Evolutionary conservation across 78 protist genomes (phyloP), one percentile per base, ranked within the genome.

Genomic region (Dictyostelium firmibasis): DNA sequence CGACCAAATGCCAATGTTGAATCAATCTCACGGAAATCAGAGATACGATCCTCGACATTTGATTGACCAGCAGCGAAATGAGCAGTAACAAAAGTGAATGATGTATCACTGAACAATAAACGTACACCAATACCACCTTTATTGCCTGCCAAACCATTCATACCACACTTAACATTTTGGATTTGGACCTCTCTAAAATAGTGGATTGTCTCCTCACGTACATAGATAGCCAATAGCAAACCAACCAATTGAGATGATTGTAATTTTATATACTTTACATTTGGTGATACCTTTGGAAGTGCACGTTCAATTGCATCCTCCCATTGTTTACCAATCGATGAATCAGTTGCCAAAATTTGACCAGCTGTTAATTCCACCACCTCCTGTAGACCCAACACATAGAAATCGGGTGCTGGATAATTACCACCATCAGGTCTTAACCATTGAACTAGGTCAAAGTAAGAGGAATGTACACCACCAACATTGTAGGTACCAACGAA

Each of bases 1-100:
- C 91, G 53, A 25, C 86, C 94, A 33, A 79, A 83, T 11, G 81
- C 41, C 9, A 83, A 83, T 41, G 75, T 87, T 18, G 79, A 38
- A 84, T 85, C 83, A 33, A 98, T 97, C 29, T 94, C 97, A 18
- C 57, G 31, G 85, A 83, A 98, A 91, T 98, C 96, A 1, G 47
- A 67, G 67, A 96, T 97, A 67, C 99, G 95, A 36, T 94, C 93
- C 5, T 70, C 91, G 11, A 92, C 95, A 41, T 98, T 96, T 10
- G 64, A 25, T 53, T 97, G 98, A 67, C 99, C 99, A 1, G 99
- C 99, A 2, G 99, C 99, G 35, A 99, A 89, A 79, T 98, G 99
- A 5, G 99, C 96, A 43, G 89, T 97, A 14, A 96, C 91, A 67
- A 97, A 96, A 25, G 97, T 86, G 50, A 98, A 27, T 0, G 85